Evolutionary conservation across 2,329 filamentous ascomycete species (phyloP), one percentile per base, ranked within the genome.

Genomic region (Tolypocladium ophioglossoides): DNA sequence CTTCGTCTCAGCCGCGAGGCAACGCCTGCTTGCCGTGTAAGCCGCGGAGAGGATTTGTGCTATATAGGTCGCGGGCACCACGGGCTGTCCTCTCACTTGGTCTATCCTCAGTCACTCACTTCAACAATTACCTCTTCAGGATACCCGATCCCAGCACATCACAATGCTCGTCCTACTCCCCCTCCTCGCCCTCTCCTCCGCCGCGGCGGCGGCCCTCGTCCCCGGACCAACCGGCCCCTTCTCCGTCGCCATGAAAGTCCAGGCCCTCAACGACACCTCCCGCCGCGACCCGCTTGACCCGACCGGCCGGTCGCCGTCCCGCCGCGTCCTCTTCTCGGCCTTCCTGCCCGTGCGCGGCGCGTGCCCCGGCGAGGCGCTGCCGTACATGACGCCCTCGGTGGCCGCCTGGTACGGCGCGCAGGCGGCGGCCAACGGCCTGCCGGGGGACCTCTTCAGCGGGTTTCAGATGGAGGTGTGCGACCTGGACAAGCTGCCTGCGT

Each of bases 311-410:
- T 52, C 50, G n/a, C 54, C 57, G 16, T 35, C 55, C 2, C 59
- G 57, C 1, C 64, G 60, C 9, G 50, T 71, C 1, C 52, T 69
- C 4, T 55, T 62, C 1, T 71, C 69, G 0, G 54, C 67, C 4
- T 72, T 67, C 47, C 58, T 68, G 20, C 69, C 69, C 0, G 54
- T 70, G 22, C 40, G 22, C 40, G 40, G 40, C 40, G 22, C 58
- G 2, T 71, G 67, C 39, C 53, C 52, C 1, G 48, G 32, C 4
- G 27, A 57, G 16, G 55, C 22, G 0, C 54, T 64, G 0, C 58
- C 67, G 2, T 72, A 72, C 58, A 71, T 72, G 70, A 63, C 68
- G 0, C 66, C 68, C 0, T 56, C 56, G 0, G 66, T 69, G 0
- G 68, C 70, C 0, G 57, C 61, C 4, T 56, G 50, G 0, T 70